phyloP scores from a whole-genome alignment of 331 rosid genomes.

The Erythrophleum ivorense region DNA sequence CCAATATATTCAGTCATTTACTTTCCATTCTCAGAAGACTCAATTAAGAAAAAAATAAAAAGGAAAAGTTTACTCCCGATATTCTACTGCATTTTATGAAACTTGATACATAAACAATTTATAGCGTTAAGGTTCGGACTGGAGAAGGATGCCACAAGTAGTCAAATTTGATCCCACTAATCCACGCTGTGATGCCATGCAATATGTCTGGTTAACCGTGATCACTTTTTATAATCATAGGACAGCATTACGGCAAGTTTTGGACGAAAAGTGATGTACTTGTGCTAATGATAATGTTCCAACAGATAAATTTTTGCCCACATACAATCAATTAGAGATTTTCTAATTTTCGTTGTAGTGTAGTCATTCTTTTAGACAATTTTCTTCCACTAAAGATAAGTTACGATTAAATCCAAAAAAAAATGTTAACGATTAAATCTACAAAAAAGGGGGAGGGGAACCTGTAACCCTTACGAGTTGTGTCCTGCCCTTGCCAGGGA shows the following conservation, averaged over 20 bases:
- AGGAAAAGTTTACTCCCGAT: not conserved
- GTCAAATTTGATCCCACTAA: not conserved
- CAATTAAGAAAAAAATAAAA: not conserved
- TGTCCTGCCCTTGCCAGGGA: not conserved
- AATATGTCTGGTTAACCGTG: not conserved
- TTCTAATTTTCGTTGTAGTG: not conserved
- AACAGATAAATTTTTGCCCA: not conserved
- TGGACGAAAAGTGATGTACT: not conserved
- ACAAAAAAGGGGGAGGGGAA: too few relatives aligned
- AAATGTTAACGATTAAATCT: too few relatives aligned
- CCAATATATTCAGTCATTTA: not conserved
- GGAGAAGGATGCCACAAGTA: not conserved
- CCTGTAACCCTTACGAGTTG: not conserved
- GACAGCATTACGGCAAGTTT: not conserved
- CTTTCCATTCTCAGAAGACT: too few relatives aligned
- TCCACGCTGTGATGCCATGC: not conserved
- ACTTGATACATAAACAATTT: not conserved
- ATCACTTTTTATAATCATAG: not conserved
- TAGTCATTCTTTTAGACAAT: too few relatives aligned
- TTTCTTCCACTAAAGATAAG: not conserved
- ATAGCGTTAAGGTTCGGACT: too few relatives aligned
- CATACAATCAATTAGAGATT: not conserved
- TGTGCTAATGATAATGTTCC: not conserved
- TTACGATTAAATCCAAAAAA: too few relatives aligned
- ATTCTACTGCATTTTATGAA: not conserved